These are phyloP conservation scores for Boeremia lycopersici DNA, from an alignment of 2,329 filamentous ascomycete species.

Conservation along the genomic window DNA sequence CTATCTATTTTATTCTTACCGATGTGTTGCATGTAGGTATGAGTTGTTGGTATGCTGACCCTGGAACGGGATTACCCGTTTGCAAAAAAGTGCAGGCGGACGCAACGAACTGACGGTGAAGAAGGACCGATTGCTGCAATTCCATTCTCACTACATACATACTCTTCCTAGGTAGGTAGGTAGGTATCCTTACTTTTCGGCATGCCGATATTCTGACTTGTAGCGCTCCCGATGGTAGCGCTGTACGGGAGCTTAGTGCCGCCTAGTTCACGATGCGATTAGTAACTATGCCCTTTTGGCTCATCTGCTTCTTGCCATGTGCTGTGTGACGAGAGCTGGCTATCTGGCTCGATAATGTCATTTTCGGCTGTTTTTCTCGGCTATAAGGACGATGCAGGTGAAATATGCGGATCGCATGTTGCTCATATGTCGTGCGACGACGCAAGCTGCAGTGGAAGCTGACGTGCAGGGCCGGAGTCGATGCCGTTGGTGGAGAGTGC, in stretches of 20 bases:
- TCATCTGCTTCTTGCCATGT: not conserved
- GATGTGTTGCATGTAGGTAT: not conserved
- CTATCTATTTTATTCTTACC: not conserved
- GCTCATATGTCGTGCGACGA: conserved; percentile 15
- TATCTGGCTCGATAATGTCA: not conserved
- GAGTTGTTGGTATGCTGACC: not conserved
- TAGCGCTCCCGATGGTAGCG: conserved; percentile 3
- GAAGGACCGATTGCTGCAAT: conserved; percentile 13
- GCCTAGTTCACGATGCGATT: conserved; percentile 3
- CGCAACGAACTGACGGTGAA: conserved; percentile 11
- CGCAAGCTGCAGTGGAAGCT: conserved; percentile 3
- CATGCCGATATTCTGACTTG: conserved; percentile 5
- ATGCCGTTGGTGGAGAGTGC: not conserved
- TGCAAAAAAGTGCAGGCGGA: conserved; percentile 15
- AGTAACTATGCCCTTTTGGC: not conserved
- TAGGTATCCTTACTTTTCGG: not conserved
- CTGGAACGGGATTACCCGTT: not conserved
- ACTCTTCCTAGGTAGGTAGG: not conserved
- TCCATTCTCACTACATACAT: conserved; percentile 14
- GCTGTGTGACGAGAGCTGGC: conserved; percentile 1
- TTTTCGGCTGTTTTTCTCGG: not conserved
- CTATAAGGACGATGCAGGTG: conserved; percentile 1
- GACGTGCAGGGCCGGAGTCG: conserved; percentile 6
- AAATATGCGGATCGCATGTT: conserved; percentile 17
- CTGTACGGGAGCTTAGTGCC: conserved; percentile 1